Evolutionary conservation across 129 eudicot species (phyloP).

Genomic region (Flaveria robusta): DNA sequence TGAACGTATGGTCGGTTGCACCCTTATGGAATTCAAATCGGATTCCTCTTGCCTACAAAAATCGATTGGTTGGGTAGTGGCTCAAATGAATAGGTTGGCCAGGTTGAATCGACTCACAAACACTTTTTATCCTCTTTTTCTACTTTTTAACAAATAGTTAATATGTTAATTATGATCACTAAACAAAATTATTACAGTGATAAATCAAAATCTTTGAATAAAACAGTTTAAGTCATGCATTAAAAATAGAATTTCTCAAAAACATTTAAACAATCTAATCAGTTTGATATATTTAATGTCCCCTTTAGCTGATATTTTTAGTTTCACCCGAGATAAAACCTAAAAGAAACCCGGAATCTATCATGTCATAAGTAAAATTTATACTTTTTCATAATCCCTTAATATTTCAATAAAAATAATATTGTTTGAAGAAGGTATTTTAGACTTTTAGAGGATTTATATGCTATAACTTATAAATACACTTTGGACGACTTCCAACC

Average conservation of each 20-base stretch:
- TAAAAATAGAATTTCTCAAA: not conserved
- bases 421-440: too few species aligned
- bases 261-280: too few species aligned
- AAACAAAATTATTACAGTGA: not conserved
- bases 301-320: not conserved
- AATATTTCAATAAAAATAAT: too few species aligned
- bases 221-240: not conserved
- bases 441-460: too few species aligned
- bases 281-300: not conserved
- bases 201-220: not conserved
- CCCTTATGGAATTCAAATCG: slow-evolving; percentile 67
- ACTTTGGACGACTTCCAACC: not conserved
- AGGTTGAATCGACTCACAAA: not conserved
- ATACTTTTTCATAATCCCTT: too few species aligned
- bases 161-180: too few species aligned
- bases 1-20: slow-evolving; percentile 56
- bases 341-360: too few species aligned
- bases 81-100: not conserved
- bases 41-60: slow-evolving; percentile 49
- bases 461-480: too few species aligned
- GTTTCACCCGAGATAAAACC: too few species aligned
- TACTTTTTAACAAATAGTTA: too few species aligned
- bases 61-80: not conserved
- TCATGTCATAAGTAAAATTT: too few species aligned
- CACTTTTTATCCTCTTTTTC: not conserved